Percentiles rank a stretch among this genome's conserved stretches.
These are phyloP conservation scores for Warburgia ugandensis DNA, from an alignment of 164 flowering plant species.

Conservation along the genomic window DNA sequence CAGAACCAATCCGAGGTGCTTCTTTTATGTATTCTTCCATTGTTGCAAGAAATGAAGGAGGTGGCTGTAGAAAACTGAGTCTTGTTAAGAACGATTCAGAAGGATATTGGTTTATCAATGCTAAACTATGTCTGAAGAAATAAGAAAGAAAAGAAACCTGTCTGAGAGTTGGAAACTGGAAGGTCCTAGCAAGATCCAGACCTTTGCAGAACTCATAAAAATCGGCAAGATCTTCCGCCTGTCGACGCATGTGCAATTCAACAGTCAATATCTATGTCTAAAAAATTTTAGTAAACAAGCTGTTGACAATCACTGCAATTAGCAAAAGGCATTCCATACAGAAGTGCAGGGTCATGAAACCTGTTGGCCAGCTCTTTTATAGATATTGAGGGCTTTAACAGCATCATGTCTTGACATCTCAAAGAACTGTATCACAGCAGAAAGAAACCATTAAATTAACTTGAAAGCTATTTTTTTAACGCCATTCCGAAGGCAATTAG, in stretches of 20 bases:
- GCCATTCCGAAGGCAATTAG: no score
- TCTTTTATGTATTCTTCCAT: conserved; percentile 97
- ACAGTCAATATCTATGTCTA: no score
- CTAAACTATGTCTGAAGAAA: no score
- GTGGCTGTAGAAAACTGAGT: conserved; percentile 77
- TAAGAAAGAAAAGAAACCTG: conserved; percentile 42
- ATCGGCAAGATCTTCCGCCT: conserved; percentile 90
- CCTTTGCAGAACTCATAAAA: conserved; percentile 94
- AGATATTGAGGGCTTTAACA: conserved; percentile 79
- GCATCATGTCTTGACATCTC: conserved; percentile 96
- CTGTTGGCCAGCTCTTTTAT: conserved; percentile 89
- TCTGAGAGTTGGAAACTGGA: conserved; percentile 88
- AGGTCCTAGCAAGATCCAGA: conserved; percentile 89
- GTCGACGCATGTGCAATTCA: no score
- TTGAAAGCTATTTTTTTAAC: no score
- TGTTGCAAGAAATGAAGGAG: conserved; percentile 91
- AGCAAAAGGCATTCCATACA: no score
- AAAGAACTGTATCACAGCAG: conserved; percentile 58
- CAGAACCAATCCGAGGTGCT: conserved; percentile 73
- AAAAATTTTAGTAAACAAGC: no score
- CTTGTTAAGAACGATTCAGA: no score
- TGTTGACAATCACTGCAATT: no score
- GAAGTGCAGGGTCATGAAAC: no score
- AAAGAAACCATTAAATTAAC: neutral
- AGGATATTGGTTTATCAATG: no score